Base-by-base conservation (phyloP, 257 asterid genomes). In the Solanum virginianum region DNA sequence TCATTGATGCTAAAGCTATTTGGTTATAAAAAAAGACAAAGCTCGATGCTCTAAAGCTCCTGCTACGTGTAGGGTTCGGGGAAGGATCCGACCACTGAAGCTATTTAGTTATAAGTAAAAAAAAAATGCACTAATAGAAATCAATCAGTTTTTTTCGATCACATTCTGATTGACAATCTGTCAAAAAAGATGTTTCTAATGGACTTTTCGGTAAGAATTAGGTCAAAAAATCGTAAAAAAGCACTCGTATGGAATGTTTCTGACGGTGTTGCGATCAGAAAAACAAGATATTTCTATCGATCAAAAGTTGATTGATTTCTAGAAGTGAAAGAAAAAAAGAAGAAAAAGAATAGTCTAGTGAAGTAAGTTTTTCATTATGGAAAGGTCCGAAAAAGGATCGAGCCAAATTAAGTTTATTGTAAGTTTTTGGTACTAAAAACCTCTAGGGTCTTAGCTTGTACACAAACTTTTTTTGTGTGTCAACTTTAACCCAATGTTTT, bases 1-100 rank as follows among this genome's bases (percentile, higher is more conserved):
- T 82, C 80, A 86, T 86, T 56, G 68, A 82, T 82, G 88, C 88
- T 57, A 85, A 82, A 66, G 88, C 85, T 32, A 85, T 85, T 70
- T 85, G 88, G 88, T 85, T 85, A 24, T 77, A 32, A 77, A 66
- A 66, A 36, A 36, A 36, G 41, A 36, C 41, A 32, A 32, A 32
- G 36, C 4, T 32, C 36, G 36, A 4, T 2, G 4, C 36, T 2
- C 4, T 32, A 32, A 32, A 32, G 4, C 36, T 32, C 36, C 36
- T 32, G 41, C 6, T 36, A 36, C 0, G 2, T 1, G 6, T 0
- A 36, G 41, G 41, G 6, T 5, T 0, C 6, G 6, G 1, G 41
- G 6, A 36, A 36, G 41, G 1, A 6, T 5, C 0, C 1, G 41
- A 36, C 41, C 1, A 5, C 6, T 36, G 41, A 36, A 36, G 41